These are phyloP conservation scores for Hydnomerulius pinastri DNA, from an alignment of 768 basidiomycete species.

Conservation along the genomic window DNA sequence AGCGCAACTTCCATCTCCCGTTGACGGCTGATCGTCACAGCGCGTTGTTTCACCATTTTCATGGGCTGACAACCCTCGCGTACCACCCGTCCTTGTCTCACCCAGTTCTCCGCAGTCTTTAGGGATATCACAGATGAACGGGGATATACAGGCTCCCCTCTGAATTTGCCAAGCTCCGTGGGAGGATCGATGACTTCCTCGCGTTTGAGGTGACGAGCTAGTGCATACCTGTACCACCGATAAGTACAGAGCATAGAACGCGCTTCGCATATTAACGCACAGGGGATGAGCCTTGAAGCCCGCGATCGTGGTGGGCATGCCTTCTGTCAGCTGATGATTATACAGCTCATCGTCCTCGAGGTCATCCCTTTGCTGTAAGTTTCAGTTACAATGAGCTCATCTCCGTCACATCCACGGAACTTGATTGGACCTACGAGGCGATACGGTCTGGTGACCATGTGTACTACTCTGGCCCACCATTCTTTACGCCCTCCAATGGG, in stretches of 20 bases:
- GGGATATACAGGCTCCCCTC: conserved; percentile 90
- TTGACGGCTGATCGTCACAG: conserved; percentile 75
- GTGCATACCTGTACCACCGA: conserved; percentile 63
- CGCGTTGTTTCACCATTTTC: conserved; percentile 86
- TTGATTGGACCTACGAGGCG: conserved; percentile 59
- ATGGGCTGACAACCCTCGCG: conserved; percentile 78
- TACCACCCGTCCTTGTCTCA: conserved; percentile 80
- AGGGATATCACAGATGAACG: conserved; percentile 81
- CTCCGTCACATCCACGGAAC: conserved; percentile 19
- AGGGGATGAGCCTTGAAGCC: conserved; percentile 97
- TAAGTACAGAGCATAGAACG: conserved; percentile 3
- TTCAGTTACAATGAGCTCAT: conserved; percentile 13
- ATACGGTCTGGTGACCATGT: conserved; percentile 70
- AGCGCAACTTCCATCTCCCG: conserved; percentile 68
- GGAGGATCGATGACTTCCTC: conserved; percentile 84
- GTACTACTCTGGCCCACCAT: conserved; percentile 84
- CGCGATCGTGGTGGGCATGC: conserved; percentile 86
- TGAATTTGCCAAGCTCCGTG: conserved; percentile 86
- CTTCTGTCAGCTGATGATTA: conserved; percentile 75
- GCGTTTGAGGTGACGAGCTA: conserved; percentile 84
- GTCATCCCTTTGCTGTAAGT: conserved; percentile 81
- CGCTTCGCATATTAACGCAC: conserved; percentile 42
- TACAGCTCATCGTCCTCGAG: conserved; percentile 89
- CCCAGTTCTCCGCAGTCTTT: conserved; percentile 94
- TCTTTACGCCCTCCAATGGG: conserved; percentile 59